These are phyloP conservation scores for Rhododendron vialii DNA, from an alignment of 148 eudicot species.

Conservation along the genomic window DNA sequence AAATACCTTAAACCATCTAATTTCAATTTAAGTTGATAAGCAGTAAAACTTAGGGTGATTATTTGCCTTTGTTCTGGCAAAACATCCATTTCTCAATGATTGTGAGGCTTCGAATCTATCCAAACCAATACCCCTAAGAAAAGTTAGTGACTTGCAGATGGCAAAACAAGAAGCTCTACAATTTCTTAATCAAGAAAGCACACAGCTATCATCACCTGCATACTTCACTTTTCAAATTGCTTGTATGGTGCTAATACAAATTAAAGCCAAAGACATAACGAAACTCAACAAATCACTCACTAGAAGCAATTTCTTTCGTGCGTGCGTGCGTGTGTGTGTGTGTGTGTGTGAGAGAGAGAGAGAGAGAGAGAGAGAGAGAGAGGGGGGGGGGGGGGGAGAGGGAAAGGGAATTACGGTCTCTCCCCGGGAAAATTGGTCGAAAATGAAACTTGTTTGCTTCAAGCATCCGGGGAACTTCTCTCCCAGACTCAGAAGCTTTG, in stretches of 20 bases:
- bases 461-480: constrained; percentile 89
- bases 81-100: neutral
- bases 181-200: neutral
- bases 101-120: neutral
- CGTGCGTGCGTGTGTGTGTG: neutral
- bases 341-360: neutral
- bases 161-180: neutral
- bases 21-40: neutral
- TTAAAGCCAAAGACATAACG: neutral
- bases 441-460: constrained; percentile 95
- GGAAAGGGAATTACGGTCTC: constrained; percentile 47
- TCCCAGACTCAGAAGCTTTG: constrained; percentile 87
- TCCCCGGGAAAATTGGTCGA: constrained; percentile 68
- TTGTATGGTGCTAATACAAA: neutral
- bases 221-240: neutral
- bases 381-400: neutral
- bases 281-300: constrained; percentile 8
- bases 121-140: neutral
- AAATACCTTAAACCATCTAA: neutral
- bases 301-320: neutral
- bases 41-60: neutral
- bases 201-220: neutral
- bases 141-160: neutral
- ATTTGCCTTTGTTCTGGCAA: neutral
- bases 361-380: neutral